Evolutionary conservation across 768 basidiomycete genomes (phyloP), one percentile per base, ranked within the genome.

Genomic region (Myochromella boudieri): DNA sequence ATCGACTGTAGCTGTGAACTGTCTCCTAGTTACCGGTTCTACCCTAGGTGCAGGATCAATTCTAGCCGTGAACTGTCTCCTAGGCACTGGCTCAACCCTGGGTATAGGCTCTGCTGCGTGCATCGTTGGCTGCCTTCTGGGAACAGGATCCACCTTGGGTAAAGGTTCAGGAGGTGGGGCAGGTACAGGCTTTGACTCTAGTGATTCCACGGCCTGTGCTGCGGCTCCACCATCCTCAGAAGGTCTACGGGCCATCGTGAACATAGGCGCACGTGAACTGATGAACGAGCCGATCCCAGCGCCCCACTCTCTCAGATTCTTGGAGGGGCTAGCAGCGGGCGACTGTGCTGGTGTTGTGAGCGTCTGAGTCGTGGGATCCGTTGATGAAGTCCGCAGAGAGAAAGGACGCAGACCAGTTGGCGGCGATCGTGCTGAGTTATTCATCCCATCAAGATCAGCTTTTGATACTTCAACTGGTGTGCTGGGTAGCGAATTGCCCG

Each of bases 381-480:
- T 20, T 12, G 51, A 48, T 14, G 32, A 3, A 41, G 42, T 44
- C 21, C 48, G 24, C n/a, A 57, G 54, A 8, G 54, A 46, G 29
- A 58, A 58, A 1, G 57, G 52, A n/a, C 49, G 51, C 8, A 58
- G 27, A 24, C 43, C 42, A 8, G 42, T 41, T 3, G 47, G 54
- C 7, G 56, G 48, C 18, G 45, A 42, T 4, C 42, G 17, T 14
- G 46, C 14, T 29, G 49, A 20, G 4, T 31, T 6, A 18, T 39
- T 49, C 26, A 45, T 39, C n/a, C 48, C 63, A 31, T 70, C 67
- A 20, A 68, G 37, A 46, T 72, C 69, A 3, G 67, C 60, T 39
- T 62, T 69, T 15, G 68, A 63, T 14, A 72, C 69, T 49, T 72
- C 72, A 15, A 70, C 63, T 21, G 68, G 66, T 24, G 72, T 67